Evolutionary conservation across 2,329 filamentous ascomycete species (phyloP).

Genomic region (Talaromyces sp.): DNA sequence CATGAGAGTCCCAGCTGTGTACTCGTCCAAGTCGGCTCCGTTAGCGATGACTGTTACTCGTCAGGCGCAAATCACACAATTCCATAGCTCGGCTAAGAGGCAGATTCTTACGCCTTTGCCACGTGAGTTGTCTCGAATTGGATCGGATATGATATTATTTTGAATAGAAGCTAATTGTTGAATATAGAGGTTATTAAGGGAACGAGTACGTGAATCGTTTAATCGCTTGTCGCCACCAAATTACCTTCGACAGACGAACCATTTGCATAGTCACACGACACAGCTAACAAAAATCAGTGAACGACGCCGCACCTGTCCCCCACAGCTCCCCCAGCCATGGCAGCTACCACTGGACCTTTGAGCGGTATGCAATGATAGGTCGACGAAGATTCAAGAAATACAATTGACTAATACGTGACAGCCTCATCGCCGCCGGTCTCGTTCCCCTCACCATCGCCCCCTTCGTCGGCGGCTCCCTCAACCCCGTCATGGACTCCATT

Average conservation of each 20-base stretch:
- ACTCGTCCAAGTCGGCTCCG: slow-evolving; percentile 26
- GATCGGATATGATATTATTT: background rate
- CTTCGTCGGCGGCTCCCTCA: slow-evolving; percentile 87
- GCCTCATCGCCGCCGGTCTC: slow-evolving; percentile 73
- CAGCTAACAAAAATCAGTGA: slow-evolving; percentile 57
- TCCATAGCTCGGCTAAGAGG: slow-evolving; percentile 78
- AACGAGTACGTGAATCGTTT: slow-evolving; percentile 58
- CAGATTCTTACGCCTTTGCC: slow-evolving; percentile 79
- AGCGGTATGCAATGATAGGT: slow-evolving; percentile 54
- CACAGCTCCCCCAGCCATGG: slow-evolving; percentile 74
- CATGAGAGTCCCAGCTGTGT: slow-evolving; percentile 33
- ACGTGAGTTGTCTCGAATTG: slow-evolving; percentile 59
- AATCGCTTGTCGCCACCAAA: background rate
- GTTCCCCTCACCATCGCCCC: slow-evolving; percentile 85
- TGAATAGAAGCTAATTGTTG: background rate
- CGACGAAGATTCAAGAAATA: too few species aligned
- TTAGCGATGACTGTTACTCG: slow-evolving; percentile 22
- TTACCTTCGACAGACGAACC: background rate
- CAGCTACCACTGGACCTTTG: slow-evolving; percentile 98
- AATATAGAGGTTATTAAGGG: slow-evolving; percentile 69
- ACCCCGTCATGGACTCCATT: slow-evolving; percentile 82
- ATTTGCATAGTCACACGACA: background rate
- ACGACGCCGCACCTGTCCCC: slow-evolving; percentile 79
- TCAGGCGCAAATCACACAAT: slow-evolving; percentile 63
- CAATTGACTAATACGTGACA: slow-evolving; percentile 38